phyloP scores from a whole-genome alignment of 805 yeast genomes.

The Pichia phayaonensis region DNA sequence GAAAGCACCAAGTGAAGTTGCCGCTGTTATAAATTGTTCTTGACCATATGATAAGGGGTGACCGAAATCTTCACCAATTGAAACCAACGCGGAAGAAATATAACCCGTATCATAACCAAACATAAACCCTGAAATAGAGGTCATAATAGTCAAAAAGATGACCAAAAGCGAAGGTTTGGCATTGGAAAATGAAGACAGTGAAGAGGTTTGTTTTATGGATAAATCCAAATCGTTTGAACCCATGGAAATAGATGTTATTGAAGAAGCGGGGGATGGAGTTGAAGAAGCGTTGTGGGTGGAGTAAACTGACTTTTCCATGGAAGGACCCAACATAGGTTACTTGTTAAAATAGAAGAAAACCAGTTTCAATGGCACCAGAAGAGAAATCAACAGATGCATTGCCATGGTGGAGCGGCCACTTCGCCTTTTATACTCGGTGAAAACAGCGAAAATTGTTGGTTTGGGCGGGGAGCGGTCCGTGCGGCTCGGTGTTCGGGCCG shows the following conservation, averaged over 20 bases:
- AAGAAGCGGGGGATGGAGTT: not conserved
- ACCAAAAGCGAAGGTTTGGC: conserved; percentile 57
- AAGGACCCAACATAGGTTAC: not conserved
- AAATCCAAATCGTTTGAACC: conserved; percentile 3
- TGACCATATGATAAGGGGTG: conserved; percentile 61
- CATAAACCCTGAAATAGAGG: conserved; percentile 92
- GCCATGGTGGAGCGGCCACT: not conserved
- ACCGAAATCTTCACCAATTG: conserved; percentile 71
- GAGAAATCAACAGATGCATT: too few species aligned
- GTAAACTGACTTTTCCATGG: not conserved
- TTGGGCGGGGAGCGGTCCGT: not conserved
- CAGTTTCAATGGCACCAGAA: too few species aligned
- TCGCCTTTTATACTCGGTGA: conserved; percentile 3
- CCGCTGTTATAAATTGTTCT: conserved; percentile 86
- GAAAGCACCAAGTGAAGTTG: conserved; percentile 90
- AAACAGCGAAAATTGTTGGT: not conserved
- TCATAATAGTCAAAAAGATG: conserved; percentile 57
- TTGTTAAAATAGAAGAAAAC: not conserved
- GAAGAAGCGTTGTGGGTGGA: not conserved
- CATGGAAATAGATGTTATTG: not conserved
- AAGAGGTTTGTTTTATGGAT: conserved; percentile 1
- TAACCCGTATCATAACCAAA: conserved; percentile 98
- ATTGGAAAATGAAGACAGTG: conserved; percentile 32
- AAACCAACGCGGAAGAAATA: conserved; percentile 86
- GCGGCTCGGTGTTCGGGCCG: not conserved